phyloP scores from a whole-genome alignment of 345 rosid species.

The Salix exigua region DNA sequence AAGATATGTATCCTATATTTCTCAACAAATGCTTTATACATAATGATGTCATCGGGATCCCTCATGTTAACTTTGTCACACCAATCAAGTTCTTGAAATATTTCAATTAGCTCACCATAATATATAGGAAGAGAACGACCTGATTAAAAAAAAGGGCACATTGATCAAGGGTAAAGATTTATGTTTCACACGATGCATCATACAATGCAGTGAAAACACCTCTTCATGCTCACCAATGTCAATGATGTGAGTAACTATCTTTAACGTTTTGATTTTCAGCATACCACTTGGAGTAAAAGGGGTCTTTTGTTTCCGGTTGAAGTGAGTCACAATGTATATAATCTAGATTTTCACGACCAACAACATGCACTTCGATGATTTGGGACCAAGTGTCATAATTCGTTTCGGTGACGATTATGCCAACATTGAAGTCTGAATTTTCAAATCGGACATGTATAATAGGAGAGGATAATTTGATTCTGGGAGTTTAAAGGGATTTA shows the following conservation, averaged over 20 bases:
- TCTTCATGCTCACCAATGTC: not conserved
- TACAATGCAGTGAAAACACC: not conserved
- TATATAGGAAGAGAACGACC: not conserved
- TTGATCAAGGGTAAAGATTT: constrained; percentile 1
- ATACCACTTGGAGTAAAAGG: not conserved
- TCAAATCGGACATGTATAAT: constrained; percentile 10
- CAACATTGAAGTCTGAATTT: not conserved
- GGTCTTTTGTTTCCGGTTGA: not conserved
- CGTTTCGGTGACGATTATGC: not conserved
- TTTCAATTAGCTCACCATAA: constrained; percentile 16
- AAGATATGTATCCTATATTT: not conserved
- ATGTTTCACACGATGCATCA: not conserved
- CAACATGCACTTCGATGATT: not conserved
- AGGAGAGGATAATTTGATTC: not conserved
- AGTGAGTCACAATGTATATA: not conserved
- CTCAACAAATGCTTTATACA: constrained; percentile 2
- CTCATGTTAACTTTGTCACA: constrained; percentile 10
- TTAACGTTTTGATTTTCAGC: constrained; percentile 1
- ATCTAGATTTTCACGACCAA: not conserved
- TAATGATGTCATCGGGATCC: constrained; percentile 1
- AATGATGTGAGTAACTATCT: not conserved
- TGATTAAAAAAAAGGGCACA: not conserved
- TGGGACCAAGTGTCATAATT: not conserved
- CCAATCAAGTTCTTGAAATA: constrained; percentile 6
- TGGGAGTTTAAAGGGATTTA: no score